These are phyloP conservation scores for Prunella vulgaris DNA, from an alignment of 257 asterid species.

Conservation along the genomic window DNA sequence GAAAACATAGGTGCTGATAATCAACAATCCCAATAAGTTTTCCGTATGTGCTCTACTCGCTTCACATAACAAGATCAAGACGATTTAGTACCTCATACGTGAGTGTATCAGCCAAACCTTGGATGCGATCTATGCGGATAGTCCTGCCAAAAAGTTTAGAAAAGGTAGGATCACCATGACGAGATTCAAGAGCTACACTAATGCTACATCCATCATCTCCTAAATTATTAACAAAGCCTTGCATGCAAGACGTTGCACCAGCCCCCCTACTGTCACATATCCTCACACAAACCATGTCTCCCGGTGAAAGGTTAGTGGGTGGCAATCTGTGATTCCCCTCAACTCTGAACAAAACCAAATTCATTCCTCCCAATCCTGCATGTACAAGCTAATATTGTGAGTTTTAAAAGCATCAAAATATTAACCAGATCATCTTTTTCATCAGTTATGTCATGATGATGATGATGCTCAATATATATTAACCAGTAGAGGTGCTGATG, in stretches of 20 bases:
- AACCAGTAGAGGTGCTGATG: constrained; percentile 84
- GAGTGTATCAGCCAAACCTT: constrained; percentile 89
- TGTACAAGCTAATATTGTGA: constrained; percentile 14
- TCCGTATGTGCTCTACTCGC: too few species aligned
- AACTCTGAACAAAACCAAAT: constrained; percentile 76
- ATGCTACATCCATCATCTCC: constrained; percentile 96
- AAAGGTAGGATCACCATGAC: constrained; percentile 87
- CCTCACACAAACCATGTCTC: constrained; percentile 98
- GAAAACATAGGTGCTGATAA: not conserved
- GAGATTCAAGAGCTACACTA: constrained; percentile 88
- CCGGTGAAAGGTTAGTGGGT: constrained; percentile 92
- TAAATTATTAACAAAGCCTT: constrained; percentile 81
- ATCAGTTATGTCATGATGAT: not conserved
- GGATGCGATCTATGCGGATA: constrained; percentile 91
- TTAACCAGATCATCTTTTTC: not conserved
- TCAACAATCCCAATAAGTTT: not conserved
- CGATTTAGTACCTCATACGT: constrained; percentile 77
- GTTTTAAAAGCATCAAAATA: not conserved
- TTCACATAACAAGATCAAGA: too few species aligned
- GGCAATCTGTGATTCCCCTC: constrained; percentile 93
- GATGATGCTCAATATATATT: not conserved
- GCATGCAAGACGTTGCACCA: constrained; percentile 86
- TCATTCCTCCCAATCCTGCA: constrained; percentile 97
- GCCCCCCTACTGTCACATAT: constrained; percentile 89
- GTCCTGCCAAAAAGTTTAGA: constrained; percentile 85